A percentile compares a stretch with the other conserved stretches of the same genome.
phyloP scores from a whole-genome alignment of 768 basidiomycete species.

The Rhizopogon salebrosus region DNA sequence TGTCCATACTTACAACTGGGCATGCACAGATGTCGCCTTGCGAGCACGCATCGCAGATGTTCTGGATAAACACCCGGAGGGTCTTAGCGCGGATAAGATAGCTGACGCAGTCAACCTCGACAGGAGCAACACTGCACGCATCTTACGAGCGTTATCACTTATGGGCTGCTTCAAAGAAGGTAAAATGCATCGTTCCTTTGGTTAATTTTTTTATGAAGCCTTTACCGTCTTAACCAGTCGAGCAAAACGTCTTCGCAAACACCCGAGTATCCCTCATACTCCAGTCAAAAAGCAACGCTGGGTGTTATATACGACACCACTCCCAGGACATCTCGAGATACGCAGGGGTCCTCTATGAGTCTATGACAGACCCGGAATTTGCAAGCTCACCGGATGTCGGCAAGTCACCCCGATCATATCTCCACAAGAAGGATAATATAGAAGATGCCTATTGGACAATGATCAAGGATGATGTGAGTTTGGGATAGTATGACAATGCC shows the following conservation, averaged over 20 bases:
- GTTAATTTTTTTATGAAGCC: too few species aligned
- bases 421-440: constrained; percentile 11
- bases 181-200: neutral
- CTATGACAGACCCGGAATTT: constrained; percentile 20
- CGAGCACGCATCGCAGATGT: constrained; percentile 22
- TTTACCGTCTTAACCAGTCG: too few species aligned
- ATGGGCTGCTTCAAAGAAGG: constrained; percentile 29
- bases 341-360: constrained; percentile 16
- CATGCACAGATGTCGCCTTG: constrained; percentile 19
- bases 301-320: constrained; percentile 4
- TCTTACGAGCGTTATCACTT: constrained; percentile 26
- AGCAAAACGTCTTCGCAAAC: constrained; percentile 24
- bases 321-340: constrained; percentile 9
- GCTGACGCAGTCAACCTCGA: constrained; percentile 17
- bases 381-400: constrained; percentile 16
- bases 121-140: constrained; percentile 22
- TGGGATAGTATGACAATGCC: neutral
- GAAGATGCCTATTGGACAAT: constrained; percentile 17
- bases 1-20: constrained; percentile 20
- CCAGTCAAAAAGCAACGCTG: constrained; percentile 7
- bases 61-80: constrained; percentile 19
- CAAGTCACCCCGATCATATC: constrained; percentile 14
- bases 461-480: constrained; percentile 17
- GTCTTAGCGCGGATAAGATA: constrained; percentile 22
- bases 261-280: constrained; percentile 29